Evolutionary conservation across 1,139 yeast species (phyloP).

Genomic region (Casaregolazyma suthepensis): DNA sequence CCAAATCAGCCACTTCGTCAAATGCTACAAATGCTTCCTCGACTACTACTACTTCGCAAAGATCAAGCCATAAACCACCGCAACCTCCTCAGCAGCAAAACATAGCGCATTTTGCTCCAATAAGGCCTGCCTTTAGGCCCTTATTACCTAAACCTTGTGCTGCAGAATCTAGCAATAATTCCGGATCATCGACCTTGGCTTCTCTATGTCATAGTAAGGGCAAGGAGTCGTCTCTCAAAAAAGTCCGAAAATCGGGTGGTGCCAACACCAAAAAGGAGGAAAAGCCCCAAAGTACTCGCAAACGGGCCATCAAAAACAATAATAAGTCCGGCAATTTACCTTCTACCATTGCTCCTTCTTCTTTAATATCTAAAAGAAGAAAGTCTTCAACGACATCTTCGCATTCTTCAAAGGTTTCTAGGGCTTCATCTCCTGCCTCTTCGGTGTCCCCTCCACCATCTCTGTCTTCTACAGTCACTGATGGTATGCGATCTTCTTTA

Average conservation of each 20-base stretch:
- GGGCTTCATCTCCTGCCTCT: conserved; percentile 7
- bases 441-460: conserved; percentile 3
- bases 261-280: conserved; percentile 9
- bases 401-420: conserved; percentile 1
- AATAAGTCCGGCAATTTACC: conserved; percentile 13
- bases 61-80: conserved; percentile 4
- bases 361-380: conserved; percentile 16
- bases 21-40: background rate
- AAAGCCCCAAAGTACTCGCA: conserved; percentile 12
- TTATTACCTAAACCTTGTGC: conserved; percentile 19
- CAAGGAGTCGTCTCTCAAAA: conserved; percentile 1
- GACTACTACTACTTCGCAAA: background rate
- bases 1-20: conserved; percentile 1
- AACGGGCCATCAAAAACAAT: conserved; percentile 14
- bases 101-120: conserved; percentile 26
- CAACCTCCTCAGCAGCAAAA: conserved; percentile 9
- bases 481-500: conserved; percentile 2
- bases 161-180: background rate
- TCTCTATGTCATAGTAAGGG: conserved; percentile 3
- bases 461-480: background rate
- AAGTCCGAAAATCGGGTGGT: conserved; percentile 9
- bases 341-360: conserved; percentile 22
- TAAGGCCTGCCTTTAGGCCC: conserved; percentile 34
- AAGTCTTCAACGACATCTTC: conserved; percentile 5
- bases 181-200: background rate